Percentiles rank a stretch among this genome's conserved stretches.
Conservation (phyloP, 169 alveolate species). For the Eimeria falciformis region DNA sequence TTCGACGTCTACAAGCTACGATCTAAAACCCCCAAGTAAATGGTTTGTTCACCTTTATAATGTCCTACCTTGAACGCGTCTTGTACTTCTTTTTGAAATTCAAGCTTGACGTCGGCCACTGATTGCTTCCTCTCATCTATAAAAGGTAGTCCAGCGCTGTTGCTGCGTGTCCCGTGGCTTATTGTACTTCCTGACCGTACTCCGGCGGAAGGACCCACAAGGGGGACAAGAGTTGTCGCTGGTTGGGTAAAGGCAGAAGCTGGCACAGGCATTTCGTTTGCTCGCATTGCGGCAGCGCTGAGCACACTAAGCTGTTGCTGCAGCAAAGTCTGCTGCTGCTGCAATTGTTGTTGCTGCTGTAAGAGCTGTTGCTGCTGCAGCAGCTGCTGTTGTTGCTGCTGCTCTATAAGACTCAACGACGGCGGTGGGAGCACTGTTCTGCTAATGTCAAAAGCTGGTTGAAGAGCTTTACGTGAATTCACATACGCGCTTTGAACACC, state of each 20-base stretch:
- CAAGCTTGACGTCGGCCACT: conserved; percentile 42
- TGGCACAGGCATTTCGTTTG: neutral
- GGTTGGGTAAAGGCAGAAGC: neutral
- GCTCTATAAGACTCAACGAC: conserved; percentile 21
- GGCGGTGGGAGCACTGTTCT: conserved; percentile 38
- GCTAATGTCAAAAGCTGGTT: conserved; percentile 3
- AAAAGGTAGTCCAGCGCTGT: neutral
- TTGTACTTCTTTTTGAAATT: conserved; percentile 71
- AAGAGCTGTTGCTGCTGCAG: conserved; percentile 59
- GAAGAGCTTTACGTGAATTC: neutral
- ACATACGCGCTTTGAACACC: conserved; percentile 22
- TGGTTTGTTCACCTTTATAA: no score
- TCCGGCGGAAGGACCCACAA: neutral
- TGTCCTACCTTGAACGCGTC: conserved; percentile 71
- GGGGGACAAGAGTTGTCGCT: neutral
- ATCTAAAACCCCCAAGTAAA: no score
- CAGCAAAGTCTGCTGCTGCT: conserved; percentile 57
- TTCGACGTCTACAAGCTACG: no score
- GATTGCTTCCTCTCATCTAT: neutral
- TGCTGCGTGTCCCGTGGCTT: neutral
- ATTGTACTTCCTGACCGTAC: conserved; percentile 32
- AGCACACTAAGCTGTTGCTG: conserved; percentile 67
- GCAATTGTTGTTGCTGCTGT: conserved; percentile 63
- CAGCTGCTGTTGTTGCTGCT: conserved; percentile 60
- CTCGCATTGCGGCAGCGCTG: conserved; percentile 62